These are phyloP conservation scores for Bipolaris gigantea DNA, from an alignment of 2,329 filamentous ascomycete genomes.

Conservation along the genomic window DNA sequence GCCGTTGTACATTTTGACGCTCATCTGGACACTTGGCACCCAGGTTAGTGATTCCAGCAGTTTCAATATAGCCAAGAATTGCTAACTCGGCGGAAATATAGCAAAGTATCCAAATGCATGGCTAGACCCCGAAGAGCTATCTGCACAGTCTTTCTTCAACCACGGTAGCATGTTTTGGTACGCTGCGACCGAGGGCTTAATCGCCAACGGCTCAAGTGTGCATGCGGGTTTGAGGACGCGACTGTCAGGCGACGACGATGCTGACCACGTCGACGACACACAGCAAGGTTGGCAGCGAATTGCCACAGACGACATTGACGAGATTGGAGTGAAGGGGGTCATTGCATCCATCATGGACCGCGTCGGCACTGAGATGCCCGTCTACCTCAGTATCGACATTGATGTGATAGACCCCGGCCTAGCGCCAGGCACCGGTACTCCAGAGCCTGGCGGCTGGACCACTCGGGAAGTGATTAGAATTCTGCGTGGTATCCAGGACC, in stretches of 20 bases:
- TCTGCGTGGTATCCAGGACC: constrained; percentile 74
- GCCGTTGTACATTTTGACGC: constrained; percentile 57
- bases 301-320: constrained; percentile 84
- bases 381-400: constrained; percentile 81
- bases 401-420: constrained; percentile 76
- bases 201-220: constrained; percentile 72
- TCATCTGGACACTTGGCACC: constrained; percentile 86
- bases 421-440: constrained; percentile 80
- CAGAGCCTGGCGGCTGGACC: constrained; percentile 89
- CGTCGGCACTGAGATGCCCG: constrained; percentile 73
- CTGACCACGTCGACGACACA: constrained; percentile 71
- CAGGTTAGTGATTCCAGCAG: constrained; percentile 37
- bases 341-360: constrained; percentile 69
- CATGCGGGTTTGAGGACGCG: constrained; percentile 83
- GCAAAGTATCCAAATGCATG: constrained; percentile 78
- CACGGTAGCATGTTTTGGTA: constrained; percentile 94
- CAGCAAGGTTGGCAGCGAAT: constrained; percentile 79
- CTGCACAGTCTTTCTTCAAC: constrained; percentile 73
- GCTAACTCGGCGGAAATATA: constrained; percentile 72
- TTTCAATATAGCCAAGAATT: constrained; percentile 41
- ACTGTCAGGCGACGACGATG: constrained; percentile 64
- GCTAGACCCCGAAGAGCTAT: constrained; percentile 55
- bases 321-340: constrained; percentile 72
- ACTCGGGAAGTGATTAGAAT: constrained; percentile 85
- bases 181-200: constrained; percentile 76